Conservation (phyloP, 805 yeast genomes). For the Maudiozyma bulderi region DNA sequence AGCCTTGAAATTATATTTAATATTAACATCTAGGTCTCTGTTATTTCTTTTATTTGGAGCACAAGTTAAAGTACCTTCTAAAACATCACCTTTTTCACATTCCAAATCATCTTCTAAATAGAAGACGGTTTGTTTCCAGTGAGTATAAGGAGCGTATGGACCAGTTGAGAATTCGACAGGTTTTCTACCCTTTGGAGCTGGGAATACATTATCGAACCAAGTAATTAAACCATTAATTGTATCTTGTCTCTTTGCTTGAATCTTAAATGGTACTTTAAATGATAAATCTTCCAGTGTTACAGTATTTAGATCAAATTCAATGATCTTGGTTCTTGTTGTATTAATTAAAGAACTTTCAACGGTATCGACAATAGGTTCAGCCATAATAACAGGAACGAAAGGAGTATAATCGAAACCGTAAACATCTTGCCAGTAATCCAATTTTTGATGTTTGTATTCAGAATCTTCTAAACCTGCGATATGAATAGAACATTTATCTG, state of each 20-base stretch:
- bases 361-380: slow-evolving; percentile 93
- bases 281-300: slow-evolving; percentile 75
- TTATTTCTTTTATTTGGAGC: slow-evolving; percentile 73
- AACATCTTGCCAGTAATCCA: slow-evolving; percentile 91
- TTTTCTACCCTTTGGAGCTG: slow-evolving; percentile 41
- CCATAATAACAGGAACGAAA: slow-evolving; percentile 74
- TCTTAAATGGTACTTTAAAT: slow-evolving; percentile 58
- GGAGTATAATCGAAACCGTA: slow-evolving; percentile 96
- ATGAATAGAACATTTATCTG: slow-evolving; percentile 84
- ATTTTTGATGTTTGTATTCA: slow-evolving; percentile 82
- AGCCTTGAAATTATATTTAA: slow-evolving; percentile 42
- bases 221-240: slow-evolving; percentile 79
- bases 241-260: slow-evolving; percentile 71
- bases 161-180: slow-evolving; percentile 81
- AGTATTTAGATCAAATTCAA: slow-evolving; percentile 83
- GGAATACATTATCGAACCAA: slow-evolving; percentile 94
- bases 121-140: slow-evolving; percentile 97
- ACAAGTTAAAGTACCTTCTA: slow-evolving; percentile 63
- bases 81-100: slow-evolving; percentile 62
- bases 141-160: slow-evolving; percentile 88
- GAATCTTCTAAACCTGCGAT: slow-evolving; percentile 91
- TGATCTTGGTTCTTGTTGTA: slow-evolving; percentile 61
- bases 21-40: slow-evolving; percentile 79
- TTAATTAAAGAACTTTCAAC: slow-evolving; percentile 70
- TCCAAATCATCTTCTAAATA: slow-evolving; percentile 76